Evolutionary conservation across 2,329 filamentous ascomycete species (phyloP), one percentile per base, ranked within the genome.

Genomic region (Scopulariopsis brevicaulis): DNA sequence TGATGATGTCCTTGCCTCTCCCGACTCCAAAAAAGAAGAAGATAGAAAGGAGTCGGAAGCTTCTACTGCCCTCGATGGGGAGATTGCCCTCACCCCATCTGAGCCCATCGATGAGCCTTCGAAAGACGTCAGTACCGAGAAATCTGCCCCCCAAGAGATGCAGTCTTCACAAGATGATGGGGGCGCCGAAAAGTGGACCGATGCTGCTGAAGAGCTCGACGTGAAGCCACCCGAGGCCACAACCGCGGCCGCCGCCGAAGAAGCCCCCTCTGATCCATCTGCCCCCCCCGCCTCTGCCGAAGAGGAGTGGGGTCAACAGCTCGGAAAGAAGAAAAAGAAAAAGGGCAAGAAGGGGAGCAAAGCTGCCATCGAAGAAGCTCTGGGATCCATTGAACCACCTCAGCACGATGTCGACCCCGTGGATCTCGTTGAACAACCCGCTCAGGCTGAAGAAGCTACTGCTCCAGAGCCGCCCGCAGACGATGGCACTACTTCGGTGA

Each of bases 291-390:
- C 28, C 24, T 8, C n/a, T 40, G 60, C 34, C 18, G 56, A 57
- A 11, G 54, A 58, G 20, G 54, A 56, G 8, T 52, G 20, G 37
- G 37, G 48, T 35, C 28, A 37, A 12, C 55, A 40, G 20, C 24
- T 28, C n/a, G 48, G 48, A 12, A 57, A 57, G 32, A 57, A 57
- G 55, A 57, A 57, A 14, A 57, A 57, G 55, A 57, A 57, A 32
- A 57, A 57, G 48, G 55, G 55, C 12, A 57, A 57, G 55, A 57
- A 57, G 55, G 48, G 48, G 14, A 18, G 1, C 32, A 37, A 24
- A 28, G n/a, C 55, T 15, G 28, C 8, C 4, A 8, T 14, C 14
- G 55, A 57, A 37, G 12, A 43, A 20, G 3, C 25, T 14, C 46
- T 12, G 14, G 20, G 37, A 24, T 28, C 46, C 11, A 24, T 14